phyloP scores from a whole-genome alignment of 192 early-diverging fungal species.

The Kappamyces sp. region DNA sequence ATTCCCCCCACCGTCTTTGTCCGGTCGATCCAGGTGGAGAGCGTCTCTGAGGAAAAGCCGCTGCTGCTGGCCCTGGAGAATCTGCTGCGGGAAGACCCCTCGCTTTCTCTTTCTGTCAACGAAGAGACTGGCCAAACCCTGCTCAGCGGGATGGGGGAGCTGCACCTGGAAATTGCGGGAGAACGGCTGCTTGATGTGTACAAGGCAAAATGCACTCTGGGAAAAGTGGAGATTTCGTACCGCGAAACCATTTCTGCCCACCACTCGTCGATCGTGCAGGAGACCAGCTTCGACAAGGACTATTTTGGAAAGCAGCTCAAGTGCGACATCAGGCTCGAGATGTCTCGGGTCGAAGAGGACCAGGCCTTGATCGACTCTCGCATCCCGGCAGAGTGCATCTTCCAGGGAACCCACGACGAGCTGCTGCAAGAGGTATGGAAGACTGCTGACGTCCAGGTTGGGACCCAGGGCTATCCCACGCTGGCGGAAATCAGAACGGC shows the following conservation, averaged over 20 bases:
- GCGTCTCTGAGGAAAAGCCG: conserved; percentile 58
- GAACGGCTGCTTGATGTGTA: conserved; percentile 78
- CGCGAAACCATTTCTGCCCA: conserved; percentile 61
- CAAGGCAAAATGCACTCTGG: conserved; percentile 73
- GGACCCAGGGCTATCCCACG: conserved; percentile 13
- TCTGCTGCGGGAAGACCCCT: conserved; percentile 83
- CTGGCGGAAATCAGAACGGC: conserved; percentile 35
- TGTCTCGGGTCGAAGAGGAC: conserved; percentile 44
- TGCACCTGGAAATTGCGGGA: conserved; percentile 86
- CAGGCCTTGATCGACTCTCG: conserved; percentile 21
- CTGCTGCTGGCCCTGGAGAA: conserved; percentile 67
- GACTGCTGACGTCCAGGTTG: conserved; percentile 3
- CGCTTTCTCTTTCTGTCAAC: conserved; percentile 63
- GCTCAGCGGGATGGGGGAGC: conserved; percentile 89
- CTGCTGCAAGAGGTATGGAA: conserved; percentile 10
- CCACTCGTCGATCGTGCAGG: conserved; percentile 22
- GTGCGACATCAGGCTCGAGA: conserved; percentile 47
- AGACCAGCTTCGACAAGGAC: conserved; percentile 59
- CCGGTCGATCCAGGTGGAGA: conserved; percentile 51
- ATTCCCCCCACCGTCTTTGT: conserved; percentile 89
- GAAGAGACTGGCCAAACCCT: conserved; percentile 84
- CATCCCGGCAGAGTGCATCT: neutral
- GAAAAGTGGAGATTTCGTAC: conserved; percentile 80
- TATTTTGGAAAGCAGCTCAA: conserved; percentile 62
- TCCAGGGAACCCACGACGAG: neutral